These are phyloP conservation scores for Aspergillus hiratsukae DNA, from an alignment of 2,329 filamentous ascomycete genomes.

Conservation along the genomic window DNA sequence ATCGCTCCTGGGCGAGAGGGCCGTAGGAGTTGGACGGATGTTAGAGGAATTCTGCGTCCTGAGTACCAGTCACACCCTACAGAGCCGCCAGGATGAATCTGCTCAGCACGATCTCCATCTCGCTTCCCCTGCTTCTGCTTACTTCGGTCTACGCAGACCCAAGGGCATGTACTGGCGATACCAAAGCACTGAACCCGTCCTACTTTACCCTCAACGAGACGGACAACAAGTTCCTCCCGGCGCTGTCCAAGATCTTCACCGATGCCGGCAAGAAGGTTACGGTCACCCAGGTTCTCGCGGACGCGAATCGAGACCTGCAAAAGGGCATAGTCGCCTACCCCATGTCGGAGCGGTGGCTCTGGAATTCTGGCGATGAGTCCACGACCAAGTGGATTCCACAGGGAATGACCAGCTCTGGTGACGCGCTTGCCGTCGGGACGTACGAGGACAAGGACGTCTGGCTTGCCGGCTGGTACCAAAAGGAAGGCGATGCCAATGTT, in stretches of 20 bases:
- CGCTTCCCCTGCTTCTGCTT: background rate
- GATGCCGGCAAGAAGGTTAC: constrained; percentile 8
- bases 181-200: background rate
- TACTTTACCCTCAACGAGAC: constrained; percentile 14
- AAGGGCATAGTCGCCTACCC: constrained; percentile 4
- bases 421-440: constrained; percentile 26
- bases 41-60: background rate
- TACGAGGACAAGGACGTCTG: constrained; percentile 31
- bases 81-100: background rate
- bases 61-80: background rate
- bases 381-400: constrained; percentile 35
- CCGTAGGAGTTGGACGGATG: no score
- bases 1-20: no score
- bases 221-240: constrained; percentile 7
- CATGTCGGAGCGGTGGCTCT: constrained; percentile 12
- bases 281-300: constrained; percentile 13
- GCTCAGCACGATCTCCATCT: background rate
- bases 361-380: constrained; percentile 27
- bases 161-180: background rate
- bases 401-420: constrained; percentile 32
- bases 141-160: background rate
- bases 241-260: constrained; percentile 11
- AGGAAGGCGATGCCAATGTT: constrained; percentile 23
- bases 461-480: constrained; percentile 34
- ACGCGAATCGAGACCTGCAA: constrained; percentile 13